Conservation (phyloP, 2,329 filamentous ascomycete genomes). For the Sarocladiaceae sp. region DNA sequence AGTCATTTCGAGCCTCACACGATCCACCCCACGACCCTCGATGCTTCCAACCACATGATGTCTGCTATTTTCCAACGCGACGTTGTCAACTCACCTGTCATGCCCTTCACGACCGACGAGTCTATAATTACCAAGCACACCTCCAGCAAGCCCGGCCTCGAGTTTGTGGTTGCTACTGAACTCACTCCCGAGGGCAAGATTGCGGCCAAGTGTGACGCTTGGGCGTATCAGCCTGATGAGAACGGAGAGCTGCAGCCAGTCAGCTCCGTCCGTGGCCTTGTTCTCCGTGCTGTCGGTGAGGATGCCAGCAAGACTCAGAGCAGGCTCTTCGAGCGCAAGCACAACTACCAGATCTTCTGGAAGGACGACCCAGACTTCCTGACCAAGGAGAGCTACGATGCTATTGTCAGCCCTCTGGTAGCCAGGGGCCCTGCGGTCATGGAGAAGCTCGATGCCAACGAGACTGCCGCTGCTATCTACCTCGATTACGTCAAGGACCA, state of each 20-base stretch:
- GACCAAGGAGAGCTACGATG: not conserved
- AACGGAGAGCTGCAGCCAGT: not conserved
- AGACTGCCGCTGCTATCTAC: not conserved
- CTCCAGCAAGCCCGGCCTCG: not conserved
- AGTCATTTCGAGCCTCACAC: constrained; percentile 11
- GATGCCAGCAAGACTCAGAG: too few species aligned
- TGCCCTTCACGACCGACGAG: constrained; percentile 4
- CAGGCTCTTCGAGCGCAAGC: not conserved
- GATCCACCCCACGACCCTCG: constrained; percentile 13
- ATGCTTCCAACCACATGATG: constrained; percentile 2
- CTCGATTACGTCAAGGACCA: not conserved
- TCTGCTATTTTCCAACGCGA: not conserved
- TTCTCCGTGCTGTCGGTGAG: not conserved
- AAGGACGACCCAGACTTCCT: not conserved
- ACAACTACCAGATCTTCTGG: not conserved
- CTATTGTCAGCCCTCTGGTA: too few species aligned
- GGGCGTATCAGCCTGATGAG: not conserved
- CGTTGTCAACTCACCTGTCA: not conserved
- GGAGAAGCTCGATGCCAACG: not conserved
- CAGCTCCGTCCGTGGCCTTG: not conserved
- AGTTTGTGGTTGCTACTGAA: not conserved
- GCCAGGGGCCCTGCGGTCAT: too few species aligned
- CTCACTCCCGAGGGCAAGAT: not conserved
- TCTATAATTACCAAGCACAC: not conserved
- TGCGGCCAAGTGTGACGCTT: not conserved